phyloP scores from a whole-genome alignment of 371 early-diverging fungal genomes.

The Apophysomyces variabilis region DNA sequence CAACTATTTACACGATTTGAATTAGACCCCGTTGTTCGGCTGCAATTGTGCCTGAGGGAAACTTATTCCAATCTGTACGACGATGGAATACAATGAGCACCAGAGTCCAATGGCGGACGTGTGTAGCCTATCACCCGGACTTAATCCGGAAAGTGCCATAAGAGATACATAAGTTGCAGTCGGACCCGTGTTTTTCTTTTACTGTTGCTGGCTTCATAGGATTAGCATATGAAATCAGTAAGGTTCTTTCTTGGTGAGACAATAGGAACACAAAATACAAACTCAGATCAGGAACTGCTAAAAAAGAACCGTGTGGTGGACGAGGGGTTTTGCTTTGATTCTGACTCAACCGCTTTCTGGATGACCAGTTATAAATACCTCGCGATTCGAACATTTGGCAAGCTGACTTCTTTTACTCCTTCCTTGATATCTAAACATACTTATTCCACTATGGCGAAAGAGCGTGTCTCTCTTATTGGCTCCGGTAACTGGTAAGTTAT shows the following conservation, averaged over 20 bases:
- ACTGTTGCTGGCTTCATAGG: no score
- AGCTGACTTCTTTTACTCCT: conserved; percentile 8
- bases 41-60: no score
- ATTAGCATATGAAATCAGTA: background rate
- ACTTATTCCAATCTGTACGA: no score
- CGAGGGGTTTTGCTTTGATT: conserved; percentile 12
- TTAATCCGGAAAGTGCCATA: no score
- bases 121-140: no score
- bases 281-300: conserved; percentile 9
- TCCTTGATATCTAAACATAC: conserved; percentile 3
- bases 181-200: no score
- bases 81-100: no score
- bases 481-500: conserved; percentile 90
- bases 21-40: no score
- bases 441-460: conserved; percentile 37
- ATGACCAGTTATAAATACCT: conserved; percentile 23
- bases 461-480: conserved; percentile 90
- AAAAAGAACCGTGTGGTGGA: conserved; percentile 10
- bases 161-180: no score
- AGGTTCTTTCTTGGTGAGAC: background rate
- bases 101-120: no score
- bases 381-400: background rate
- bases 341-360: conserved; percentile 11
- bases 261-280: conserved; percentile 3
- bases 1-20: no score